Conservation (phyloP, 345 rosid genomes). For the Citrus mangshanensis region DNA sequence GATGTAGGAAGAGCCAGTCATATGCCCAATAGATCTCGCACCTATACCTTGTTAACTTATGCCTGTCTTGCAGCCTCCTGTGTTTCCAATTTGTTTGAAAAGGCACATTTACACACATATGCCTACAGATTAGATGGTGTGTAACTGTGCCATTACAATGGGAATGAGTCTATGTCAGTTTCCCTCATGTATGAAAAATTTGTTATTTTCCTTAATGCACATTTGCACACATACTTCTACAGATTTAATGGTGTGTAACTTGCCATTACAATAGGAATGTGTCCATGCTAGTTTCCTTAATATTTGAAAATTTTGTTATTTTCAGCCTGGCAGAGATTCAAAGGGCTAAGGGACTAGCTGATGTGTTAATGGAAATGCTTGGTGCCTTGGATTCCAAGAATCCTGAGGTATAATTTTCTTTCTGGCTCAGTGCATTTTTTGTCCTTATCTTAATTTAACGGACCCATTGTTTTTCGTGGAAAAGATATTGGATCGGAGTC, state of each 20-base stretch:
- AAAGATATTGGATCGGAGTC: neutral
- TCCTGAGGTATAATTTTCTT: slow-evolving; percentile 51
- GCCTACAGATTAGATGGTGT: neutral
- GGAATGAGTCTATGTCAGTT: neutral
- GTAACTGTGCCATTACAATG: neutral
- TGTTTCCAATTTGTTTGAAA: neutral
- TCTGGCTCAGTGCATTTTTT: neutral
- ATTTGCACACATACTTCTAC: neutral
- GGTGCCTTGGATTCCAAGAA: slow-evolving; percentile 78
- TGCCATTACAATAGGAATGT: neutral
- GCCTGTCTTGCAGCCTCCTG: neutral
- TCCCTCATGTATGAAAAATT: neutral
- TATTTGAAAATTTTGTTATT: slow-evolving; percentile 1
- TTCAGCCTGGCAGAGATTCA: slow-evolving; percentile 75
- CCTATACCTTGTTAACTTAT: neutral
- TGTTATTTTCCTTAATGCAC: slow-evolving; percentile 17
- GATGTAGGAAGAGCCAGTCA: neutral
- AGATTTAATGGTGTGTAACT: neutral
- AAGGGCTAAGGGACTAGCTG: slow-evolving; percentile 67
- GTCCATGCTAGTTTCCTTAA: neutral
- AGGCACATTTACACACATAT: neutral
- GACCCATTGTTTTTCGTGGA: neutral
- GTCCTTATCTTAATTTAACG: neutral
- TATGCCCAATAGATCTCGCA: neutral
- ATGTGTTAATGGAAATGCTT: slow-evolving; percentile 82